Conservation (phyloP, 192 early-diverging fungal genomes). For the Dissophora ornata region DNA sequence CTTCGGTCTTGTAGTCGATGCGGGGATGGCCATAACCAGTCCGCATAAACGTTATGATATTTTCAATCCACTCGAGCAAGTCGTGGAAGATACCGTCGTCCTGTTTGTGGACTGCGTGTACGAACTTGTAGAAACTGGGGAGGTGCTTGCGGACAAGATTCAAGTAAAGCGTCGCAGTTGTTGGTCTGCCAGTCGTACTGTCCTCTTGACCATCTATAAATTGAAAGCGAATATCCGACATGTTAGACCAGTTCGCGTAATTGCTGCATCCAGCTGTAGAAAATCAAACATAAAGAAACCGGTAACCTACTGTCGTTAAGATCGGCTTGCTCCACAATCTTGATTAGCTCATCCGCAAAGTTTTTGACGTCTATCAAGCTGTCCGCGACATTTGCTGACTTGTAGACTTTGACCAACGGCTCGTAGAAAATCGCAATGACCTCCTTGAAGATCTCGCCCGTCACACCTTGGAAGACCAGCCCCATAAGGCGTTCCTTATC, state of each 20-base stretch:
- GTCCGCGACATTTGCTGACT: constrained; percentile 66
- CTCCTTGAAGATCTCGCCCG: constrained; percentile 67
- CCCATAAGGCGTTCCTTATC: constrained; percentile 63
- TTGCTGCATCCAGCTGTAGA: no score
- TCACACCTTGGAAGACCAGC: constrained; percentile 63
- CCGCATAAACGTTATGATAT: constrained; percentile 55
- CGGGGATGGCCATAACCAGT: constrained; percentile 46
- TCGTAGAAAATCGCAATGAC: constrained; percentile 67
- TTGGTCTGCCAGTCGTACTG: no score
- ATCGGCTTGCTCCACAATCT: constrained; percentile 61
- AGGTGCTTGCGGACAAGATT: constrained; percentile 61
- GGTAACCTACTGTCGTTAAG: constrained; percentile 19
- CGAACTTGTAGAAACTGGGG: constrained; percentile 64
- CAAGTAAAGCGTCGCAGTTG: constrained; percentile 58
- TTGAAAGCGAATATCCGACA: no score
- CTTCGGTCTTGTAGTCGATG: constrained; percentile 37
- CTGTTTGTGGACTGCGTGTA: constrained; percentile 63
- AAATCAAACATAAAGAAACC: no score
- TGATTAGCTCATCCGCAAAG: constrained; percentile 66
- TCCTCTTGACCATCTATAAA: constrained; percentile 9
- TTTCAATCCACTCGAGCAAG: constrained; percentile 59
- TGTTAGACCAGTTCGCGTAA: no score
- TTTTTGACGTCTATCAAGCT: constrained; percentile 60
- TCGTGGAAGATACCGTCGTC: constrained; percentile 62
- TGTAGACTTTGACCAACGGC: constrained; percentile 68